A percentile compares a stretch with the other conserved stretches of the same genome.
These are phyloP conservation scores for Periconia macrospinosa DNA, from an alignment of 2,329 filamentous ascomycete genomes.

Conservation along the genomic window DNA sequence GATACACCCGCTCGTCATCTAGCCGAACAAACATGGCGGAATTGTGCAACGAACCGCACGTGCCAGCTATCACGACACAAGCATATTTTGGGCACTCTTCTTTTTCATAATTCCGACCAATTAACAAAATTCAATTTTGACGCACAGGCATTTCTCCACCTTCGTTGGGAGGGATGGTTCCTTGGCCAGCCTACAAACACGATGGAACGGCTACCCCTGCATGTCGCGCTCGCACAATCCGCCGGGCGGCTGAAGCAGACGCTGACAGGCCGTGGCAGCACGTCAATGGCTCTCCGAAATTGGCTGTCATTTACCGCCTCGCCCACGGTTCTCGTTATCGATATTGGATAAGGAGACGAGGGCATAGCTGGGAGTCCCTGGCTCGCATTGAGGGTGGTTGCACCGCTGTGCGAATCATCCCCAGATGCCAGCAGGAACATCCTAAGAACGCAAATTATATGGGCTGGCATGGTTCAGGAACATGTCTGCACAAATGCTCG, in stretches of 20 bases:
- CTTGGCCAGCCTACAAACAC: not conserved
- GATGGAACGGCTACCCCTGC: constrained; percentile 13
- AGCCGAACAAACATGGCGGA: too few relatives aligned
- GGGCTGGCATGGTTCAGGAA: too few relatives aligned
- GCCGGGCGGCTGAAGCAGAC: constrained; percentile 18
- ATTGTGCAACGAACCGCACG: too few relatives aligned
- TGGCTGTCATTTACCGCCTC: constrained; percentile 38
- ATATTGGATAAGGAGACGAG: too few relatives aligned
- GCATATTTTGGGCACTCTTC: not conserved
- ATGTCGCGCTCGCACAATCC: constrained; percentile 19
- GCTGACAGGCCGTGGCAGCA: constrained; percentile 25
- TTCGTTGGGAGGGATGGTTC: too few relatives aligned
- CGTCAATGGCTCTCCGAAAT: constrained; percentile 37
- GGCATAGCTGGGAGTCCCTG: constrained; percentile 20
- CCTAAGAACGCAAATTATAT: constrained; percentile 14
- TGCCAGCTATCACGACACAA: too few relatives aligned
- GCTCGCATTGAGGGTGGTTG: constrained; percentile 18
- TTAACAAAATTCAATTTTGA: not conserved
- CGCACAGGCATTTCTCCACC: too few relatives aligned
- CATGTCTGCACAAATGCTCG: not conserved
- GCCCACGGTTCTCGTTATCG: constrained; percentile 19
- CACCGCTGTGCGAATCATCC: constrained; percentile 15
- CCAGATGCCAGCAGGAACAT: constrained; percentile 13
- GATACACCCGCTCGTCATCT: too few relatives aligned
- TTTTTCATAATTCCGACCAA: not conserved